A percentile compares a stretch with the other conserved stretches of the same genome.
Evolutionary conservation across 257 asterid species (phyloP).

Genomic region (Forsythia suspensa): DNA sequence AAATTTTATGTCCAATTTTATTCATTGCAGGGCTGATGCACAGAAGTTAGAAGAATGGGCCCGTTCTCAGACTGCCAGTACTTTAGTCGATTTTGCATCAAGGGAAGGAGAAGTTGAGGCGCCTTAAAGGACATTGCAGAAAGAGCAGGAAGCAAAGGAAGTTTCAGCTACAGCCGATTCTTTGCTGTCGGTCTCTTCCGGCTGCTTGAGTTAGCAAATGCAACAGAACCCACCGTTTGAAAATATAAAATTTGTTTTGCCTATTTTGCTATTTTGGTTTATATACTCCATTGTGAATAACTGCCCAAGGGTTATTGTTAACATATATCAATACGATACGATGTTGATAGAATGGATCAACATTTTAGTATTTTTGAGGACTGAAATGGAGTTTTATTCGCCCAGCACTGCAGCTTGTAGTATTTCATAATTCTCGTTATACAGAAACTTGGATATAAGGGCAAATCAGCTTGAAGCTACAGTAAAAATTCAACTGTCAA

Average conservation of each 20-base stretch:
- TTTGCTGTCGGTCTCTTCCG: slow-evolving; percentile 96
- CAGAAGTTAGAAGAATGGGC: slow-evolving; percentile 96
- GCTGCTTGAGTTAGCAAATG: slow-evolving; percentile 85
- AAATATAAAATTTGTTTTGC: slow-evolving; percentile 46
- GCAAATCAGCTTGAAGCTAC: background rate
- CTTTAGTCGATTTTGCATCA: slow-evolving; percentile 75
- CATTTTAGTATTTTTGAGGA: background rate
- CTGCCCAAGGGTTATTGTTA: background rate
- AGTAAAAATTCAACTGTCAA: background rate
- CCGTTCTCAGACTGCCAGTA: slow-evolving; percentile 56
- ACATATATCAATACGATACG: background rate
- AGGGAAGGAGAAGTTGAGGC: slow-evolving; percentile 81
- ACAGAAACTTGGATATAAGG: background rate
- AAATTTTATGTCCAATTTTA: background rate
- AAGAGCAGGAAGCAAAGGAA: slow-evolving; percentile 69
- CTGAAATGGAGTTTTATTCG: background rate
- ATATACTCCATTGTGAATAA: background rate
- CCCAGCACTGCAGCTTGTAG: background rate
- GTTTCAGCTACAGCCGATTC: slow-evolving; percentile 88
- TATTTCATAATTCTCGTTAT: background rate
- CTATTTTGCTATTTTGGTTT: background rate
- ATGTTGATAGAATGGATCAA: background rate
- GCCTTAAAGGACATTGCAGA: slow-evolving; percentile 72
- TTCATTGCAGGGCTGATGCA: slow-evolving; percentile 64
- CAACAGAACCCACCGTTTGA: slow-evolving; percentile 78